phyloP scores from a whole-genome alignment of 2,329 filamentous ascomycete genomes.

The Ascomycota sp. region DNA sequence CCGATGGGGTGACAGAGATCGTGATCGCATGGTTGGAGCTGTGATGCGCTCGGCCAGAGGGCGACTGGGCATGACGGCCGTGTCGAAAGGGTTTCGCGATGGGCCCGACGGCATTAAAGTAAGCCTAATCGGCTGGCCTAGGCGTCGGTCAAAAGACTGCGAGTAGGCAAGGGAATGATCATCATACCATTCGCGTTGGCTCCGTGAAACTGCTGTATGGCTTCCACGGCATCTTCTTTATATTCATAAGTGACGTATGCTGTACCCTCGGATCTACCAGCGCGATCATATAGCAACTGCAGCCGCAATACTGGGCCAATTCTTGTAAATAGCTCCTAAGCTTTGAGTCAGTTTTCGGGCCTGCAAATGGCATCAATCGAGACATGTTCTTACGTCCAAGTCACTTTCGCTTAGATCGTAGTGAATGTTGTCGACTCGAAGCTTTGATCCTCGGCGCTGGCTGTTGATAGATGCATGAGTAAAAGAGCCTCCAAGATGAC shows the following conservation, averaged over 20 bases:
- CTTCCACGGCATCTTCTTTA: constrained; percentile 49
- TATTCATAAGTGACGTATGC: constrained; percentile 67
- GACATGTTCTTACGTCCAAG: constrained; percentile 38
- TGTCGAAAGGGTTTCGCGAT: constrained; percentile 35
- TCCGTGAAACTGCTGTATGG: constrained; percentile 65
- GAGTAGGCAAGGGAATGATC: neutral
- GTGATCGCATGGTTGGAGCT: constrained; percentile 31
- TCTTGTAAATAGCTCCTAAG: constrained; percentile 56
- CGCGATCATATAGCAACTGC: constrained; percentile 64
- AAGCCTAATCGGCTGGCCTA: constrained; percentile 62
- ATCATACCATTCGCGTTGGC: constrained; percentile 65
- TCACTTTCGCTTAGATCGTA: constrained; percentile 80
- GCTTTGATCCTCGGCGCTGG: constrained; percentile 39
- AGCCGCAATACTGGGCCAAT: constrained; percentile 55
- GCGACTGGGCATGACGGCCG: constrained; percentile 31
- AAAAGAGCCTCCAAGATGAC: constrained; percentile 16
- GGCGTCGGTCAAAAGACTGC: neutral
- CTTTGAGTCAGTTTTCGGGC: constrained; percentile 10
- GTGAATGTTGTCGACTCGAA: constrained; percentile 78
- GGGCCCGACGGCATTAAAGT: constrained; percentile 36
- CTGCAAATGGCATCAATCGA: too few relatives aligned
- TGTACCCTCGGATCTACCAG: constrained; percentile 68
- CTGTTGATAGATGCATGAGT: constrained; percentile 12
- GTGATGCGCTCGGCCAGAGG: constrained; percentile 42
- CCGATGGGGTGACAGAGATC: constrained; percentile 37